Conservation (phyloP, 108 stramenopile genomes). For the Schizochytrium sp. region DNA sequence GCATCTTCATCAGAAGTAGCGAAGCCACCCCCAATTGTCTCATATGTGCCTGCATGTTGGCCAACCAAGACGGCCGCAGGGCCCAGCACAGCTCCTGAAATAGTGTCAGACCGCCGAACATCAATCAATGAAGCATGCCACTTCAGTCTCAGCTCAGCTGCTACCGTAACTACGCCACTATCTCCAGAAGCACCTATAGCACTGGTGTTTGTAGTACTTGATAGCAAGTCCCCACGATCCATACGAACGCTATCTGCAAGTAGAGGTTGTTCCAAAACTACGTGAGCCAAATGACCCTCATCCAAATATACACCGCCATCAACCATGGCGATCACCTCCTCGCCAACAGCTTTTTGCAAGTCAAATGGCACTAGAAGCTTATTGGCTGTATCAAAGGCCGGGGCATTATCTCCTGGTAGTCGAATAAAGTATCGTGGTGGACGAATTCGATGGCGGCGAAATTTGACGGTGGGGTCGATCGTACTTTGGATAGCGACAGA, state of each 20-base stretch:
- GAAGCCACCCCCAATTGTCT: conserved; percentile 17
- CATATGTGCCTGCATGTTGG: not conserved
- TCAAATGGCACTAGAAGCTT: conserved; percentile 55
- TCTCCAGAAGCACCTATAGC: too few species aligned
- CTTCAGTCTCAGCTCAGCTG: not conserved
- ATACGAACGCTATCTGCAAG: not conserved
- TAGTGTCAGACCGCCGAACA: not conserved
- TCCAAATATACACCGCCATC: conserved; percentile 19
- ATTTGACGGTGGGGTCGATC: conserved; percentile 32
- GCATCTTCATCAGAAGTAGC: not conserved
- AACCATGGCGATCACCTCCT: conserved; percentile 58
- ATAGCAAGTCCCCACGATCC: not conserved
- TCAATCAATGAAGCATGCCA: conserved; percentile 14
- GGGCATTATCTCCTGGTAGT: not conserved
- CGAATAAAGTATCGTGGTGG: conserved; percentile 27
- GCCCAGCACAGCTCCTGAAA: conserved; percentile 7
- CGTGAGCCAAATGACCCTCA: conserved; percentile 11
- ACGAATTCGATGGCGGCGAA: conserved; percentile 38
- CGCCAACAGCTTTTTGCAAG: conserved; percentile 31
- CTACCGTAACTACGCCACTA: too few species aligned
- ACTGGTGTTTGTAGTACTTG: not conserved
- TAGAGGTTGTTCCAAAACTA: conserved; percentile 10
- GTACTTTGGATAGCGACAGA: conserved; percentile 52
- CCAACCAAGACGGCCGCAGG: conserved; percentile 11
- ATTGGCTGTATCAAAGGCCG: not conserved